Conservation (phyloP, 352 stramenopile species). For the Globisporangium megalacanthum region DNA sequence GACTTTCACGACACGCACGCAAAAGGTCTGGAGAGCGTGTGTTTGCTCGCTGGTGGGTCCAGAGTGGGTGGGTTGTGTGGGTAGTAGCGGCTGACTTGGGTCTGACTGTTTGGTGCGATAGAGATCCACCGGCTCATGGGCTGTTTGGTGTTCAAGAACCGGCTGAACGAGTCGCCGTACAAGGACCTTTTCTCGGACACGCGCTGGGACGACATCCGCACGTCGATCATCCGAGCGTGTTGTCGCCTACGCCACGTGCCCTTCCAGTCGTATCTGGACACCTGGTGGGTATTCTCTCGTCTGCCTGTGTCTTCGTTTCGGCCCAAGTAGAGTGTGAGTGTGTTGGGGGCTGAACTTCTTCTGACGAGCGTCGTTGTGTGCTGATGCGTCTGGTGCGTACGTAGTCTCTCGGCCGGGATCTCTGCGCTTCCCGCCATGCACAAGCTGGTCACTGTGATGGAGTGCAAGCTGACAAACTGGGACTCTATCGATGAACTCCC, state of each 20-base stretch:
- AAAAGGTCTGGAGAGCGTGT: constrained; percentile 24
- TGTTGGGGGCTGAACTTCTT: neutral
- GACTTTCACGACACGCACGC: constrained; percentile 56
- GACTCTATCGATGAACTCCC: constrained; percentile 64
- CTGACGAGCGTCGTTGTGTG: neutral
- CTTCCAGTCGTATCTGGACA: constrained; percentile 66
- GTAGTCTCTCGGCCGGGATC: constrained; percentile 65
- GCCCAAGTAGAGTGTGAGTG: neutral
- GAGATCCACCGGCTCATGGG: constrained; percentile 78
- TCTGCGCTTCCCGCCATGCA: constrained; percentile 66
- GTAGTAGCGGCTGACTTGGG: neutral
- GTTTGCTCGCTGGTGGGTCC: neutral
- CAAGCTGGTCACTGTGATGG: constrained; percentile 78
- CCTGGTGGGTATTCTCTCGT: constrained; percentile 28
- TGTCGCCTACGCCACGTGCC: constrained; percentile 68
- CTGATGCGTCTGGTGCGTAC: constrained; percentile 10
- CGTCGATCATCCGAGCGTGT: constrained; percentile 66
- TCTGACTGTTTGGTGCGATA: constrained; percentile 6
- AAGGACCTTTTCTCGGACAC: constrained; percentile 63
- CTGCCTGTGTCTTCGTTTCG: no score
- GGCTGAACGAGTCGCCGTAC: constrained; percentile 72
- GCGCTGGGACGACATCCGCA: constrained; percentile 67
- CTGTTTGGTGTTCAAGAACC: constrained; percentile 72
- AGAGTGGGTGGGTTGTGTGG: neutral
- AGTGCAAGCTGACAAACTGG: constrained; percentile 75